These are phyloP conservation scores for Lichtheimia ornata DNA, from an alignment of 371 early-diverging fungal species.

Conservation along the genomic window DNA sequence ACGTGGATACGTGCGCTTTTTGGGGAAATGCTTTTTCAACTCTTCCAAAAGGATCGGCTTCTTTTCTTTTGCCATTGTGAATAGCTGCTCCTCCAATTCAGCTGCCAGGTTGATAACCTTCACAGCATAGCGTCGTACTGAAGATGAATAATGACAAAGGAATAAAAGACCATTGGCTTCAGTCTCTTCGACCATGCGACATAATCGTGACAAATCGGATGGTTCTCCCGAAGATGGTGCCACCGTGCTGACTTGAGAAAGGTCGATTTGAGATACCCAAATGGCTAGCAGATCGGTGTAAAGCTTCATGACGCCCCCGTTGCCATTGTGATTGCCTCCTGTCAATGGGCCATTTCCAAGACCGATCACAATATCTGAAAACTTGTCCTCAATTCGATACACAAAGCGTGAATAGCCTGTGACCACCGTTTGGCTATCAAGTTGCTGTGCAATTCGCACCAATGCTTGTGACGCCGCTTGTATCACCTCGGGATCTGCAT, in stretches of 20 bases:
- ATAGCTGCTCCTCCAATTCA: conserved; percentile 49
- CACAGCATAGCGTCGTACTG: conserved; percentile 60
- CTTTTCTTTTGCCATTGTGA: conserved; percentile 12
- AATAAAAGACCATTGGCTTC: conserved; percentile 79
- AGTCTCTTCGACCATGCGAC: conserved; percentile 64
- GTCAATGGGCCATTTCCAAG: conserved; percentile 39
- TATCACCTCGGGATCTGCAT: conserved; percentile 82
- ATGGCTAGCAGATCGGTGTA: conserved; percentile 44
- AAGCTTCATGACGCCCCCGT: conserved; percentile 38
- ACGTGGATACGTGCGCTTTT: conserved; percentile 22
- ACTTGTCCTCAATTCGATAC: conserved; percentile 62
- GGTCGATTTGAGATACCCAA: conserved; percentile 43
- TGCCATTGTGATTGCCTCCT: conserved; percentile 16
- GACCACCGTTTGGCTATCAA: conserved; percentile 62
- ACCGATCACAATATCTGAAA: conserved; percentile 52
- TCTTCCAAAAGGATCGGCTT: conserved; percentile 9
- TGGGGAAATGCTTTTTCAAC: conserved; percentile 9
- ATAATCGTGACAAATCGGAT: background rate
- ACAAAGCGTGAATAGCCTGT: conserved; percentile 60
- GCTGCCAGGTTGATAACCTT: conserved; percentile 62
- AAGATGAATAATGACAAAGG: conserved; percentile 63
- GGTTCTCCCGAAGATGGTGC: conserved; percentile 11
- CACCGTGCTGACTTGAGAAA: conserved; percentile 17
- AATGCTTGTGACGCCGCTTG: conserved; percentile 66
- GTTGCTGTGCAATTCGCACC: conserved; percentile 66